These are phyloP conservation scores for Alternaria infectoria DNA, from an alignment of 2,329 filamentous ascomycete genomes.

Conservation along the genomic window DNA sequence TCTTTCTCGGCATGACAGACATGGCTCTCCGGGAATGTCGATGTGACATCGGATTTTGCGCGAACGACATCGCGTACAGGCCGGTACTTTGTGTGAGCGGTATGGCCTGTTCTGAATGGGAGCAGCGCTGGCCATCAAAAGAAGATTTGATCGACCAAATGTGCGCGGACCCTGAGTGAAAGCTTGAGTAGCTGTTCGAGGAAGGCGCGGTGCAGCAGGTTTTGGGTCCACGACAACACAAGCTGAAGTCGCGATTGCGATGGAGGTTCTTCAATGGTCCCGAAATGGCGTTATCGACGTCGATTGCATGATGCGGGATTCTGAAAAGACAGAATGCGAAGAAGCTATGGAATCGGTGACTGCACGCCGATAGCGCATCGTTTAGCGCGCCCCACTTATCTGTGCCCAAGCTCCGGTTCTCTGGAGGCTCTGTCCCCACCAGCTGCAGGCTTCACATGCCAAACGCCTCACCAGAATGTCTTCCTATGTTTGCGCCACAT, in stretches of 20 bases:
- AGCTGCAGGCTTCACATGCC: slow-evolving; percentile 1
- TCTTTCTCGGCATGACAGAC: slow-evolving; percentile 49
- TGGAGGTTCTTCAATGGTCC: neutral
- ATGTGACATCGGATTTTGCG: slow-evolving; percentile 53
- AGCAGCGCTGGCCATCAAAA: slow-evolving; percentile 40
- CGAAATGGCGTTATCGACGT: neutral
- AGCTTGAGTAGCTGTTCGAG: neutral
- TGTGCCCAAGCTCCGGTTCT: neutral
- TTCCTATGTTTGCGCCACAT: neutral
- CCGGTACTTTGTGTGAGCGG: slow-evolving; percentile 52
- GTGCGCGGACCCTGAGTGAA: neutral
- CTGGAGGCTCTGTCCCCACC: slow-evolving; percentile 4
- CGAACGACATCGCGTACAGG: slow-evolving; percentile 49
- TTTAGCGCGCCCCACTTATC: slow-evolving; percentile 1
- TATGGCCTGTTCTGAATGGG: slow-evolving; percentile 49
- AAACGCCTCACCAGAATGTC: neutral
- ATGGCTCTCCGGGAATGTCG: slow-evolving; percentile 48
- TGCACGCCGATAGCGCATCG: slow-evolving; percentile 4
- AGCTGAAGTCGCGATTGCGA: neutral
- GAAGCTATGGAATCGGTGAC: slow-evolving; percentile 7
- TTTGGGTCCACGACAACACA: neutral
- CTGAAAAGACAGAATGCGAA: slow-evolving; percentile 3
- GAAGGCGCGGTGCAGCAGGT: neutral
- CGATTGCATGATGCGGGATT: neutral
- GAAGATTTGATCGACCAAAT: neutral